Conservation (phyloP, 2,329 filamentous ascomycete genomes). For the Sporothrix variecibatus region DNA sequence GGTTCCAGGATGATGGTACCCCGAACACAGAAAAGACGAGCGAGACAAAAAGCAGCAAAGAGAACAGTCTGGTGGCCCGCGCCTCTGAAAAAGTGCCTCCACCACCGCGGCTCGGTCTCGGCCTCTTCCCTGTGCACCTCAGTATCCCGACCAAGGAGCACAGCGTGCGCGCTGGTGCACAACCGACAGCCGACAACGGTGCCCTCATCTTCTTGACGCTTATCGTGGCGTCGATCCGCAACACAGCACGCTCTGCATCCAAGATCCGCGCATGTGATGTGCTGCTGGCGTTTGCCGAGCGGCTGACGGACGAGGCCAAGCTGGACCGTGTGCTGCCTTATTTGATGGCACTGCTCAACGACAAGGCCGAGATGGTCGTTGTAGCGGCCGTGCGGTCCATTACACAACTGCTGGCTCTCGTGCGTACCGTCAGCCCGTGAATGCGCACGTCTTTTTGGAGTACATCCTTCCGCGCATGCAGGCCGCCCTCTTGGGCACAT, state of each 20-base stretch:
- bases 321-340: constrained; percentile 91
- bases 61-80: background rate
- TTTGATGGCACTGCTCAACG: constrained; percentile 77
- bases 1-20: constrained; percentile 59
- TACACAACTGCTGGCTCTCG: constrained; percentile 83
- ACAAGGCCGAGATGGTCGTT: constrained; percentile 80
- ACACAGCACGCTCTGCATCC: constrained; percentile 84
- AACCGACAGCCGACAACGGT: constrained; percentile 75
- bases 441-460: constrained; percentile 68
- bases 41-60: constrained; percentile 17
- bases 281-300: constrained; percentile 85
- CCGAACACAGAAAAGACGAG: background rate
- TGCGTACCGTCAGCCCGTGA: constrained; percentile 83
- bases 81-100: background rate
- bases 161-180: constrained; percentile 60
- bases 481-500: constrained; percentile 48
- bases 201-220: constrained; percentile 90
- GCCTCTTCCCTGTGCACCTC: constrained; percentile 77
- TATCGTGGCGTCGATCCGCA: constrained; percentile 83
- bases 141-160: constrained; percentile 86
- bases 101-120: constrained; percentile 54
- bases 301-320: constrained; percentile 92
- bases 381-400: constrained; percentile 83
- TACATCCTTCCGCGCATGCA: constrained; percentile 68
- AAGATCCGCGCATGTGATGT: constrained; percentile 88